Base-by-base conservation (phyloP, 2,329 filamentous ascomycete genomes). In the Neoscytalidium dimidiatum region DNA sequence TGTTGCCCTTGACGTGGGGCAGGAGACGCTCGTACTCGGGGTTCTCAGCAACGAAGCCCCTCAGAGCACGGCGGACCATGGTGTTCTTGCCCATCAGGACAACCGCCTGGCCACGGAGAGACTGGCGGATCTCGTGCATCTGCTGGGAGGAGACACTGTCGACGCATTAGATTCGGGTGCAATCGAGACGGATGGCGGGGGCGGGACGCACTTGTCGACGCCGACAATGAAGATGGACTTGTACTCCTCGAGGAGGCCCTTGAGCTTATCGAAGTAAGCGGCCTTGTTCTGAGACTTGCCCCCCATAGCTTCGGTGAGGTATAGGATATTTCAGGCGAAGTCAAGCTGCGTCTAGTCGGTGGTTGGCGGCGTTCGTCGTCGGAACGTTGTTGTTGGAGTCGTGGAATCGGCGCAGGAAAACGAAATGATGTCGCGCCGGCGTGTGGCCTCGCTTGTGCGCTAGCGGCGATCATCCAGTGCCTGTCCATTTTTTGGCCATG, bases 71-170 rank as follows among this genome's bases (percentile, higher is more conserved):
- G 82, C 95, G 95, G 80, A 97, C 90, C 91, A 99, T 99, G 84
- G 95, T 99, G 90, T 99, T 99, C 91, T 97, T 97, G 80, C 94
- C 95, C 95, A 98, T 98, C 84, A 99, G 87, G 76, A 99, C 94
- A 75, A 98, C 91, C 84, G 88, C 94, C 83, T 96, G 85, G 69
- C 90, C 90, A 81, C 95, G 94, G 82, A 99, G 91, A 77, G 92
- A 84, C 78, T 90, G 85, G 82, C 95, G 92, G 83, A 99, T 98
- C 89, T 99, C 95, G 92, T 99, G 95, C 96, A 99, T 99, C 90
- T 99, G 96, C 90, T 99, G 95, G 75, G 95, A 99, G 83, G 90
- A 92, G 89, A 99, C 95, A 99, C 98, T 99, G 92, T 98, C 92
- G 80, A 94, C 90, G 71, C 33, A 23, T 66, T 31, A 66, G 64